Evolutionary conservation across 2,329 filamentous ascomycete species (phyloP).

Genomic region (Fusarium fujikuroi): DNA sequence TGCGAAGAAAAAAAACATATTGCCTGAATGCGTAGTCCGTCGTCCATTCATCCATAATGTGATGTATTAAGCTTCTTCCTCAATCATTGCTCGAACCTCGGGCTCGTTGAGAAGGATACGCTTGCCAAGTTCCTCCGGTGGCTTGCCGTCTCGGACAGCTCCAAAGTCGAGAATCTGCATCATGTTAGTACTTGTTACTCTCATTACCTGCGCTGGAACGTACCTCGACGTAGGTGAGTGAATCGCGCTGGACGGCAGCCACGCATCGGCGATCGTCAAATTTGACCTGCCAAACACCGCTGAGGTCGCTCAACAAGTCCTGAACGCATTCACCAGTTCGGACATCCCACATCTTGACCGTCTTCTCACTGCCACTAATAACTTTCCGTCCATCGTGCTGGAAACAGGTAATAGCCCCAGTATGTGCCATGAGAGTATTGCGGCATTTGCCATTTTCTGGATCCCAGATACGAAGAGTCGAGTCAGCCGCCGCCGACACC

Average conservation of each 20-base stretch:
- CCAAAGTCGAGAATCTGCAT: conserved; percentile 94
- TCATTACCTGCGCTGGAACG: conserved; percentile 46
- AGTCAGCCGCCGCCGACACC: conserved; percentile 95
- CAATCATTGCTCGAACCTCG: conserved; percentile 63
- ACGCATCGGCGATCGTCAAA: conserved; percentile 97
- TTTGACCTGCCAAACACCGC: conserved; percentile 98
- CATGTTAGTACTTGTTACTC: background rate
- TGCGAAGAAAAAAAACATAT: conserved; percentile 35
- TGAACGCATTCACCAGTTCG: conserved; percentile 90
- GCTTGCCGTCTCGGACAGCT: conserved; percentile 87
- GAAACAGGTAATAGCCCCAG: conserved; percentile 97
- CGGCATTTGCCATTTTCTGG: conserved; percentile 92
- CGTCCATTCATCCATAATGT: background rate
- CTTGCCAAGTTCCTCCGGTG: conserved; percentile 79
- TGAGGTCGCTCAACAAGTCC: conserved; percentile 91
- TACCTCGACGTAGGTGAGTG: conserved; percentile 95
- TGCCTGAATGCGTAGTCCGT: conserved; percentile 3
- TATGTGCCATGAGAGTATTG: conserved; percentile 90
- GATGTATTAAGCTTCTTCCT: conserved; percentile 53
- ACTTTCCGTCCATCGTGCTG: conserved; percentile 98
- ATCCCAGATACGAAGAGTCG: conserved; percentile 96
- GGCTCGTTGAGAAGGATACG: conserved; percentile 75
- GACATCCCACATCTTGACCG: conserved; percentile 98
- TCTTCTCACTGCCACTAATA: conserved; percentile 94
- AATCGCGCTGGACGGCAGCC: conserved; percentile 92